A percentile compares a stretch with the other conserved stretches of the same genome.
These are phyloP conservation scores for Pichia nakasei DNA, from an alignment of 805 yeast genomes.

Conservation along the genomic window DNA sequence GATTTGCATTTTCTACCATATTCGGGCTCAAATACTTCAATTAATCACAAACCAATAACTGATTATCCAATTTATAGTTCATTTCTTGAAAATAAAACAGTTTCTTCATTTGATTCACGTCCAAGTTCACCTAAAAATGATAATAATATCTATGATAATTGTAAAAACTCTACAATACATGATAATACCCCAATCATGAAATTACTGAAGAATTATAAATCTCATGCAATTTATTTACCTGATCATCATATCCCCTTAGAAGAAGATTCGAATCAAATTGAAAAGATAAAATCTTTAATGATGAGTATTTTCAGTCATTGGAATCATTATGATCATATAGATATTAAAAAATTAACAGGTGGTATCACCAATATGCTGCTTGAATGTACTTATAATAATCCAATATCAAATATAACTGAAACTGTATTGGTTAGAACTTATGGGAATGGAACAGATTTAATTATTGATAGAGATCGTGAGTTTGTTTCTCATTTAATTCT, in stretches of 20 bases:
- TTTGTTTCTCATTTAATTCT: constrained; percentile 61
- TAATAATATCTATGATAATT: background rate
- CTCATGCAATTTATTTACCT: constrained; percentile 45
- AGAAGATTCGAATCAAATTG: constrained; percentile 22
- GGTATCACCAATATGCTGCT: constrained; percentile 58
- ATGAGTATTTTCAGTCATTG: constrained; percentile 37
- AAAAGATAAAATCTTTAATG: constrained; percentile 30
- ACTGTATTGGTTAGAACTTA: constrained; percentile 57
- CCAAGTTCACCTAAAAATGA: background rate
- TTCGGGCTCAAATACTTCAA: background rate
- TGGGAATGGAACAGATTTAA: constrained; percentile 63
- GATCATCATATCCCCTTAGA: constrained; percentile 31
- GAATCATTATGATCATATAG: constrained; percentile 20
- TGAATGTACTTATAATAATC: constrained; percentile 28
- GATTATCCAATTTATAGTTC: constrained; percentile 13
- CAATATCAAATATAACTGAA: constrained; percentile 15
- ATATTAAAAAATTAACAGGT: constrained; percentile 42
- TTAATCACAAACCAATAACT: background rate
- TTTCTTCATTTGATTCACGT: constrained; percentile 14
- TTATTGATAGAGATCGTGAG: constrained; percentile 68
- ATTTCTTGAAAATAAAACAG: constrained; percentile 20
- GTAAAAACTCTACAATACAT: background rate
- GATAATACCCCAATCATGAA: background rate
- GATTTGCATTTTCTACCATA: constrained; percentile 15
- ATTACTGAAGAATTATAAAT: constrained; percentile 23